These are phyloP conservation scores for Phoenix roebelenii DNA, from an alignment of 176 grass and related monocot genomes.

Conservation along the genomic window DNA sequence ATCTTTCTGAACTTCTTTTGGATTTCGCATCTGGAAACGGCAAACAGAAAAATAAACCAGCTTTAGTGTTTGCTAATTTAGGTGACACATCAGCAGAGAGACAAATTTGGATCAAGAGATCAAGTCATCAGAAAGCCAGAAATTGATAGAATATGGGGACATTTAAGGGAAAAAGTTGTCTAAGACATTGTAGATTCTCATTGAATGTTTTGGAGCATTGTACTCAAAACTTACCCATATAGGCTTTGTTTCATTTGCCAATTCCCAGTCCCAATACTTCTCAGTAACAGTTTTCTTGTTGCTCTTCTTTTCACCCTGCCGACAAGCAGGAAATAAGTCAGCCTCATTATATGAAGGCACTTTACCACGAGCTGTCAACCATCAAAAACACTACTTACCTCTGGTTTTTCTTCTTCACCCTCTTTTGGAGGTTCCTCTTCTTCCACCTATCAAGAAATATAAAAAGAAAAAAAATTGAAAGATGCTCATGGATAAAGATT, in stretches of 20 bases:
- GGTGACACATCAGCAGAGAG: no score
- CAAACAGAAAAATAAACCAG: slow-evolving; percentile 3
- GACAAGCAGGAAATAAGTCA: not conserved
- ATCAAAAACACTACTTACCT: slow-evolving; percentile 12
- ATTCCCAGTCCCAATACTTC: slow-evolving; percentile 96
- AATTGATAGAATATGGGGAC: no score
- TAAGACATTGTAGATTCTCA: no score
- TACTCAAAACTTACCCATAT: slow-evolving; percentile 52
- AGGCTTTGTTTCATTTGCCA: slow-evolving; percentile 81
- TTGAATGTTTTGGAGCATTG: no score
- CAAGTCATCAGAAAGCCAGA: no score
- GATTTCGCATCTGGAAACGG: slow-evolving; percentile 64
- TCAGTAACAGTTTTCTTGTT: slow-evolving; percentile 87
- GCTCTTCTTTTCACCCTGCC: slow-evolving; percentile 55
- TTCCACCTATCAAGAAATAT: slow-evolving; percentile 45
- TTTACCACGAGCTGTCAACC: no score
- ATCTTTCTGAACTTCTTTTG: slow-evolving; percentile 61
- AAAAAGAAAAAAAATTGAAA: no score
- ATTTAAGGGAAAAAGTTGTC: no score
- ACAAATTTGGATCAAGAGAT: no score
- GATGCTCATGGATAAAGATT: no score
- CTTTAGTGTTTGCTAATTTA: not conserved
- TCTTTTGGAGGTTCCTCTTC: slow-evolving; percentile 71
- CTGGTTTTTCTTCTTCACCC: slow-evolving; percentile 55
- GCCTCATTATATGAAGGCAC: no score